phyloP scores from a whole-genome alignment of 108 stramenopile species.

The Epithemia pelagica region DNA sequence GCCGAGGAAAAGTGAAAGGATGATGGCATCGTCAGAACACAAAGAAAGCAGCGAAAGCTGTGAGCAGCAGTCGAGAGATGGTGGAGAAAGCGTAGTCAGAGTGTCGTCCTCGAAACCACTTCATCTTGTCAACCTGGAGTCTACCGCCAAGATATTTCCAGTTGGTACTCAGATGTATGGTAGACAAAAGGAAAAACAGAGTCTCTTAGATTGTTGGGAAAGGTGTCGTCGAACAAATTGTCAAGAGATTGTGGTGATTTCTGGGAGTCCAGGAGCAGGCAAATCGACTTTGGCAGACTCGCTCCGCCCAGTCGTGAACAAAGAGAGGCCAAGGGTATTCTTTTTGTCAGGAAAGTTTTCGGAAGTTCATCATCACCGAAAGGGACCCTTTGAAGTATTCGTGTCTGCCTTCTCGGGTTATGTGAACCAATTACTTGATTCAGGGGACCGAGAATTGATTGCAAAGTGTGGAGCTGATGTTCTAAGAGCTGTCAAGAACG shows the following conservation, averaged over 20 bases:
- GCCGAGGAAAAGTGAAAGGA: too few species aligned
- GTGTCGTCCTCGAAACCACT: too few species aligned
- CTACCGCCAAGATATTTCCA: too few species aligned
- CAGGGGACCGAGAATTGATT: neutral
- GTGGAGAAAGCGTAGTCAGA: too few species aligned
- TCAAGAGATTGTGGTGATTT: constrained; percentile 11
- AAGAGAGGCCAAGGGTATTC: neutral
- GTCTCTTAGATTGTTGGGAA: neutral
- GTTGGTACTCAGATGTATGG: too few species aligned
- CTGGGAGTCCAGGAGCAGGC: constrained; percentile 11
- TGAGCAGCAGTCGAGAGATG: too few species aligned
- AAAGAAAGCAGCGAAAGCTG: too few species aligned
- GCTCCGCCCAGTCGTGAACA: neutral
- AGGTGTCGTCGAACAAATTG: neutral
- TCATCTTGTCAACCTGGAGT: too few species aligned
- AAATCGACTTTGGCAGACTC: constrained; percentile 8
- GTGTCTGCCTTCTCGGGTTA: neutral
- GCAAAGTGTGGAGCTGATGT: neutral
- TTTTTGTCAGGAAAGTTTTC: constrained; percentile 9
- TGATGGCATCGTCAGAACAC: too few species aligned
- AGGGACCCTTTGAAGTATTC: neutral
- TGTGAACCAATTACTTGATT: neutral
- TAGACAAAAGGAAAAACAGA: neutral
- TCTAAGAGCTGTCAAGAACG: constrained; percentile 1
- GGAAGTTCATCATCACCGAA: neutral